Evolutionary conservation across 208 protist species (phyloP), one percentile per base, ranked within the genome.

Genomic region (Leishmania turanica): DNA sequence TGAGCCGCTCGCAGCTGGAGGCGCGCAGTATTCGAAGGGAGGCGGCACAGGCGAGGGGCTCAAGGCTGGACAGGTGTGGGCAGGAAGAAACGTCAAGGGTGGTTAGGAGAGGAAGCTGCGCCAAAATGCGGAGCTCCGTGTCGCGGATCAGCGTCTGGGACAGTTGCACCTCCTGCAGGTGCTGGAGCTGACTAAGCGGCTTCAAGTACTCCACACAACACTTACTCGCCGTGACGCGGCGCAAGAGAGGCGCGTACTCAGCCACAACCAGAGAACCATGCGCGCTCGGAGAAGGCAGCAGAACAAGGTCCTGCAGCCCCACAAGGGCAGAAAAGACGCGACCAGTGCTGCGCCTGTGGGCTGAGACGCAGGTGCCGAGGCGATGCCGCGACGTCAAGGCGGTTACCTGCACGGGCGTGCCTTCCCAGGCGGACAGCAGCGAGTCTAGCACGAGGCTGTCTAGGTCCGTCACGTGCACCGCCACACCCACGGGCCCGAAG

Each of bases 61-160:
- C 72, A 54, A 96, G 68, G 34, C 73, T 86, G 24, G 83, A 90
- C 1, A 93, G n/a, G 34, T 82, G 79, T 0, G 77, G 60, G 65
- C 92, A 96, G 51, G 56, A 70, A 42, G 87, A 80, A n/a, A 93
- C 37, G 34, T 79, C 62, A 9, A 93, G 79, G 24, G 74, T 79
- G 15, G 81, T 75, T 9, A 96, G 74, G 27, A 65, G 69, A n/a
- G 83, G 68, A 54, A 93, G 83, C 47, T 78, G 42, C 24, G 87
- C 73, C 31, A 93, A 74, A 2, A 90, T 66, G 51, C 69, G 47
- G 40, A 95, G 60, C 69, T 91, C 90, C 1, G 47, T 15, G 68
- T 93, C 82, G n/a, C 81, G 82, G 27, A 93, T 90, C 40, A 64
- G 62, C 31, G 90, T 87, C 42, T 73, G 69, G 31, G 75, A 80